Evolutionary conservation across 2,329 filamentous ascomycete species (phyloP).

Genomic region (Amauroascus niger): DNA sequence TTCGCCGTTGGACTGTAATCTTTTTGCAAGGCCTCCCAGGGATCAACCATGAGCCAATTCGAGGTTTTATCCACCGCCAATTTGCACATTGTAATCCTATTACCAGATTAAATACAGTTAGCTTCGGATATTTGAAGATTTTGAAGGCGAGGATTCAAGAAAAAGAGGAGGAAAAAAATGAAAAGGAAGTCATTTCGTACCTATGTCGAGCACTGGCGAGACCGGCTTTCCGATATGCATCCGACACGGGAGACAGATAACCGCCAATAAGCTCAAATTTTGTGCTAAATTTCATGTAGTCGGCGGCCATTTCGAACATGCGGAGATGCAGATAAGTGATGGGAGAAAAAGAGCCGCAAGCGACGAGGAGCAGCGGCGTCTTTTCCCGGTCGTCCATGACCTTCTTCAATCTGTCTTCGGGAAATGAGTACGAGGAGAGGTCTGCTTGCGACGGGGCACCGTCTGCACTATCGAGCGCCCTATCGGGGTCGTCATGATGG

Average conservation of each 20-base stretch:
- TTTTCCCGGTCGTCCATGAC: slow-evolving; percentile 41
- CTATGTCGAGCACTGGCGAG: slow-evolving; percentile 63
- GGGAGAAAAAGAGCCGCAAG: slow-evolving; percentile 57
- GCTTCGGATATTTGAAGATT: too few species aligned
- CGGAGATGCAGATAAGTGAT: slow-evolving; percentile 61
- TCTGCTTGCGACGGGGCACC: slow-evolving; percentile 7
- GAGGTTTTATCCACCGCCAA: slow-evolving; percentile 63
- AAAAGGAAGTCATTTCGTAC: slow-evolving; percentile 25
- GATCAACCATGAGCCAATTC: slow-evolving; percentile 76
- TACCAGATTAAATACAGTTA: neutral
- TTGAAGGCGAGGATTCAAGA: neutral
- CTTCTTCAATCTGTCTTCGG: slow-evolving; percentile 37
- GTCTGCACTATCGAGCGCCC: neutral
- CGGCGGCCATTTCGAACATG: slow-evolving; percentile 81
- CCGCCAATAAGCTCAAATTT: slow-evolving; percentile 79
- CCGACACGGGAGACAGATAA: slow-evolving; percentile 69
- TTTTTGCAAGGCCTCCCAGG: slow-evolving; percentile 77
- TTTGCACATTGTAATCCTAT: slow-evolving; percentile 71
- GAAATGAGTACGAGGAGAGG: slow-evolving; percentile 38
- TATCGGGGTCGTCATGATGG: slow-evolving; percentile 10
- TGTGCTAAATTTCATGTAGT: slow-evolving; percentile 65
- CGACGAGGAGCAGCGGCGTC: slow-evolving; percentile 40
- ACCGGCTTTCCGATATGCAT: slow-evolving; percentile 70
- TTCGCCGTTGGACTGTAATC: slow-evolving; percentile 81
- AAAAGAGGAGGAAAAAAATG: neutral